Evolutionary conservation across 208 protist species (phyloP).

Genomic region (Naegleria fowleri): DNA sequence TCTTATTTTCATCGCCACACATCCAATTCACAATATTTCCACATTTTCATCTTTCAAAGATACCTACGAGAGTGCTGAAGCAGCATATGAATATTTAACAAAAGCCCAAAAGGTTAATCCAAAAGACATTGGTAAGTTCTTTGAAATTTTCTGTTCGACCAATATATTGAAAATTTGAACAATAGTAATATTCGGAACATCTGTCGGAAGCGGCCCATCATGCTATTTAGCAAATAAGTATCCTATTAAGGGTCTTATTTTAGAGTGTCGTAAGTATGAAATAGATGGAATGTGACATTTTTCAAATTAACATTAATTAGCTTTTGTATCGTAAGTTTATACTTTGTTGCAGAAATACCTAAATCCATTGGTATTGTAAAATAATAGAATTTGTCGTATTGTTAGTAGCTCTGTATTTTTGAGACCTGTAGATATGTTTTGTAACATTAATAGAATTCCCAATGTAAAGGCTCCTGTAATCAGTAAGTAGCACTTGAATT

Average conservation of each 20-base stretch:
- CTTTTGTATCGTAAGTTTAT: neutral
- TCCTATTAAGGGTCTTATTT: neutral
- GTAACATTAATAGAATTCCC: neutral
- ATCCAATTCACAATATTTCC: too few species aligned
- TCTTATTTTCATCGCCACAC: too few species aligned
- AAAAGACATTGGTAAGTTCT: neutral
- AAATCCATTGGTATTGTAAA: neutral
- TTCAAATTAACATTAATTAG: neutral
- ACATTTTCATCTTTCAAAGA: neutral
- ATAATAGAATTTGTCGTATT: neutral
- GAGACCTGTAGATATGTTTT: neutral
- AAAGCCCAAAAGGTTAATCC: neutral
- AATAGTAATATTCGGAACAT: neutral
- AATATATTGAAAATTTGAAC: neutral
- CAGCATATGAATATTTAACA: neutral
- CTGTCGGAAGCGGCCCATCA: neutral
- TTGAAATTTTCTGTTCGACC: neutral
- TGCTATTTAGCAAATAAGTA: conserved; percentile 16
- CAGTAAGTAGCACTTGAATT: neutral
- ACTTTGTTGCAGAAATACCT: neutral
- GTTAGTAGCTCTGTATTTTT: neutral
- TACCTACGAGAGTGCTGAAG: conserved; percentile 11
- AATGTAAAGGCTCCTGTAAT: neutral
- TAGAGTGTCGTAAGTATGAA: neutral
- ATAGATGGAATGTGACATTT: neutral